These are phyloP conservation scores for Friedmanniomyces simplex DNA, from an alignment of 495 filamentous ascomycete species.

Conservation along the genomic window DNA sequence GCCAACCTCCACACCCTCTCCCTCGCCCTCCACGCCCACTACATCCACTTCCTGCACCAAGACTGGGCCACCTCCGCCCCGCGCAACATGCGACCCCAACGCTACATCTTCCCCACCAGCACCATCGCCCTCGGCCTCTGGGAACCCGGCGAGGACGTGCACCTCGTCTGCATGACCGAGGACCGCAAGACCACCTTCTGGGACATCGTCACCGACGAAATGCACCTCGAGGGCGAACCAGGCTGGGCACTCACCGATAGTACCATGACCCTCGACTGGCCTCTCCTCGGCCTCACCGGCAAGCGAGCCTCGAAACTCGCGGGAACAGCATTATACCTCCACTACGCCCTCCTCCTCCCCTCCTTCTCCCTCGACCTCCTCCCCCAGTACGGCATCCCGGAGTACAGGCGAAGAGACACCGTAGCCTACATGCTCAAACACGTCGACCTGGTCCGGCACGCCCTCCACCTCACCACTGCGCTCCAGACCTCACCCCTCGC, in stretches of 20 bases:
- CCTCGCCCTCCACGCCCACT: not conserved
- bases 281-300: not conserved
- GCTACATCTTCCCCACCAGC: not conserved
- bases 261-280: not conserved
- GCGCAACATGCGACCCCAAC: not conserved
- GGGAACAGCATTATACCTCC: not conserved
- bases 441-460: not conserved
- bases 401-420: not conserved
- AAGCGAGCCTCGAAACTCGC: not conserved
- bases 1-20: too few relatives aligned
- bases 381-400: not conserved
- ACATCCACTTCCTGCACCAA: not conserved
- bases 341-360: not conserved
- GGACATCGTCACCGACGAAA: not conserved
- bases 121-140: not conserved
- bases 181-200: not conserved
- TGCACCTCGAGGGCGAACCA: not conserved
- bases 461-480: not conserved
- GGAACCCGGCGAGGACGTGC: not conserved
- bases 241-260: not conserved
- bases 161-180: slow-evolving; percentile 6
- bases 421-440: not conserved
- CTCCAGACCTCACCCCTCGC: not conserved
- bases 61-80: not conserved
- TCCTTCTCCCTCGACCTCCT: not conserved